Evolutionary conservation across 257 asterid genomes (phyloP), one percentile per base, ranked within the genome.

Genomic region (Verbascum thapsus): DNA sequence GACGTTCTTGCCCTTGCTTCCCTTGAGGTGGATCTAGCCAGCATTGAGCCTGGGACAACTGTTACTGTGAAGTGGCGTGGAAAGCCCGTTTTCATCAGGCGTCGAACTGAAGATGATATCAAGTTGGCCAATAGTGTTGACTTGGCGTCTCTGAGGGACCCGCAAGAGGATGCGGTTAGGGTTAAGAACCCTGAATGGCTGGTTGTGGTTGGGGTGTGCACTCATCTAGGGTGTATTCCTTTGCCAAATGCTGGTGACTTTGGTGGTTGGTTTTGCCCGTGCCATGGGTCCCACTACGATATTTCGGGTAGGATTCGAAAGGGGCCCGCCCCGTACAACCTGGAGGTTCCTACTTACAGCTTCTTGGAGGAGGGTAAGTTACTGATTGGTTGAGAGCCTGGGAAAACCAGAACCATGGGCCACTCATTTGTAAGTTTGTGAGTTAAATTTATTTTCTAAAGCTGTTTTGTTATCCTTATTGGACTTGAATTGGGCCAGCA

Each of bases 51-150:
- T 2, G 98, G 98, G 72, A 58, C 94, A 35, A 91, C 98, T 17
- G 96, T 90, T 11, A 90, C 98, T 0, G 96, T 90, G 67, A 90
- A 90, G 89, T 88, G 98, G 98, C 96, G 98, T 51, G 98, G 98
- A 44, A 90, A 90, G 78, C 98, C 98, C 0, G 98, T 90, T 64
- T 90, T 90, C 82, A 90, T 90, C 37, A 82, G 98, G 75, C 96
- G 71, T 35, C 78, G 98, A 26, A 90, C 95, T 40, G 95, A 82
- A 10, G 95, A 85, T 12, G 96, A 91, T 68, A 82, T 91, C 63
- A 77, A 85, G 18, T 71, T 83, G 74, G 98, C 96, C 53, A 88
- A 91, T 76, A 84, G 88, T 61, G 89, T 91, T 0, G 95, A 91
- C 35, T 35, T 88, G 6, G 69, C 75, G 41, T 62, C 95, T 26